phyloP scores from a whole-genome alignment of 257 asterid genomes.

The Cinchona pubescens region DNA sequence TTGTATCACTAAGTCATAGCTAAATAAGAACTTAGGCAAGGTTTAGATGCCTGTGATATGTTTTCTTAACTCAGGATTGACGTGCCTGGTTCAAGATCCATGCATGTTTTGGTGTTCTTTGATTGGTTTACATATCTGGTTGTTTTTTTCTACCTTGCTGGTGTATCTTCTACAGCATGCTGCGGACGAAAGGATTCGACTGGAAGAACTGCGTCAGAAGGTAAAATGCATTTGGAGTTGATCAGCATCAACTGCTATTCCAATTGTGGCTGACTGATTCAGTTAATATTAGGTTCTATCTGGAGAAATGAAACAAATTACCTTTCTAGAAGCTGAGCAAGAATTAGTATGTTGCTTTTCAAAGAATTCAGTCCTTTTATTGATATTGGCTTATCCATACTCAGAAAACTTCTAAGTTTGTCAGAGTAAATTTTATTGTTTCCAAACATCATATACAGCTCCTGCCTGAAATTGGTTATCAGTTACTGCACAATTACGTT shows the following conservation, averaged over 20 bases:
- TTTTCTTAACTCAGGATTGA: not conserved
- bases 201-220: constrained; percentile 89
- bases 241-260: constrained; percentile 16
- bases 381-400: not conserved
- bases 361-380: not conserved
- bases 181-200: constrained; percentile 93
- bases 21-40: not conserved
- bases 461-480: constrained; percentile 87
- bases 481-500: constrained; percentile 76
- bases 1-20: not conserved
- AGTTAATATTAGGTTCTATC: constrained; percentile 57
- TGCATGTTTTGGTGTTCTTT: constrained; percentile 14
- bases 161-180: constrained; percentile 74
- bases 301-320: constrained; percentile 70
- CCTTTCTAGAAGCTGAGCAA: constrained; percentile 67
- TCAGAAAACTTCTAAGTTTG: constrained; percentile 6
- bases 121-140: constrained; percentile 15
- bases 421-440: constrained; percentile 21
- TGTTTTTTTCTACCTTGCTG: constrained; percentile 21
- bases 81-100: not conserved
- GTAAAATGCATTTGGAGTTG: constrained; percentile 33
- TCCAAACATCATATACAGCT: constrained; percentile 42
- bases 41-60: not conserved
- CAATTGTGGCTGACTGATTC: constrained; percentile 22
- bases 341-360: constrained; percentile 55